Conservation (phyloP, 148 eudicot genomes). For the Silene conica region DNA sequence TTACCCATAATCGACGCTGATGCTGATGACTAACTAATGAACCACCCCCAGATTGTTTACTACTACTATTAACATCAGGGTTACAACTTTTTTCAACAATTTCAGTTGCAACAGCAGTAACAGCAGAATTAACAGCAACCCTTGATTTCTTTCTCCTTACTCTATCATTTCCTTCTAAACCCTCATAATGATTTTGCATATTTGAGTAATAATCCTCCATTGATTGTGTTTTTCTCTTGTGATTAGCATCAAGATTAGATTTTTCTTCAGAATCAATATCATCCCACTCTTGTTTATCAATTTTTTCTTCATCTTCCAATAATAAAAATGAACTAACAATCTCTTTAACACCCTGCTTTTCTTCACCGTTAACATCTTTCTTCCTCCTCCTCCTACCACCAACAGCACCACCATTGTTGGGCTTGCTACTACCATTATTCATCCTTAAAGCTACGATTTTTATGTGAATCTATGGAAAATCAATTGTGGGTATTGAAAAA, state of each 20-base stretch:
- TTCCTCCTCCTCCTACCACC: constrained; percentile 24
- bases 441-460: constrained; percentile 17
- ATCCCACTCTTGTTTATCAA: constrained; percentile 38
- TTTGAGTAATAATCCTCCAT: constrained; percentile 49
- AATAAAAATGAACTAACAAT: constrained; percentile 51
- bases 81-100: constrained; percentile 15
- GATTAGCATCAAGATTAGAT: constrained; percentile 35
- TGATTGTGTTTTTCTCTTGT: constrained; percentile 33
- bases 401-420: no score
- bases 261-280: constrained; percentile 32
- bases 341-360: constrained; percentile 38
- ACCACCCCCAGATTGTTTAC: constrained; percentile 19
- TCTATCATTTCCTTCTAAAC: constrained; percentile 31
- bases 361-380: constrained; percentile 9
- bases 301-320: constrained; percentile 56
- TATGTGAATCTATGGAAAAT: neutral
- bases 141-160: constrained; percentile 38
- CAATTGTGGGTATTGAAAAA: neutral
- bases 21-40: constrained; percentile 34
- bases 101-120: constrained; percentile 22
- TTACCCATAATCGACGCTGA: constrained; percentile 78
- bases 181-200: constrained; percentile 31
- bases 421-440: constrained; percentile 20
- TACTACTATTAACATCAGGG: constrained; percentile 7
- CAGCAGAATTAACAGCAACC: constrained; percentile 26